Evolutionary conservation across 495 filamentous ascomycete species (phyloP).

Genomic region (Penicillium maclennaniae): DNA sequence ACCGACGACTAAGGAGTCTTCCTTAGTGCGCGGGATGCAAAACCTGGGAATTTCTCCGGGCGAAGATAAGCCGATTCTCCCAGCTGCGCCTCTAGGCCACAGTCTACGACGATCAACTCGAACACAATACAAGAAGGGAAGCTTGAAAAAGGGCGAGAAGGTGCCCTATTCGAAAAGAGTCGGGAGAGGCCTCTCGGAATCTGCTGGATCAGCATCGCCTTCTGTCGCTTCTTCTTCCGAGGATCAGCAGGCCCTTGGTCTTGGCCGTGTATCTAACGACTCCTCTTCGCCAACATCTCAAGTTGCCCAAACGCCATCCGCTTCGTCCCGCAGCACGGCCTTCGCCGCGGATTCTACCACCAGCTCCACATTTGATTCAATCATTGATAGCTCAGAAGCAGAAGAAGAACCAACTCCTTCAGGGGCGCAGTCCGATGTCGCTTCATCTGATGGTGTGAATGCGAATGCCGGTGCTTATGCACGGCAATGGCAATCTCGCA

Average conservation of each 20-base stretch:
- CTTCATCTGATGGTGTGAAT: constrained; percentile 3
- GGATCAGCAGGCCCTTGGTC: constrained; percentile 52
- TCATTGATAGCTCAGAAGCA: constrained; percentile 25
- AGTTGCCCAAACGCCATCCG: constrained; percentile 27
- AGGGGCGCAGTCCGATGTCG: constrained; percentile 4
- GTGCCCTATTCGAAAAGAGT: constrained; percentile 73
- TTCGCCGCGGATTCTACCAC: constrained; percentile 17
- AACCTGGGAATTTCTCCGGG: constrained; percentile 46
- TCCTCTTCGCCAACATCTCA: constrained; percentile 49
- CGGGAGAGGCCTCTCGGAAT: constrained; percentile 52
- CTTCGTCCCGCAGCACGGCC: constrained; percentile 21
- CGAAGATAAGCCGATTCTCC: constrained; percentile 88
- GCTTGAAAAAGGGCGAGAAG: constrained; percentile 73
- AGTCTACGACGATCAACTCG: constrained; percentile 84
- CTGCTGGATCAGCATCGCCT: constrained; percentile 49
- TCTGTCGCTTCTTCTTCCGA: constrained; percentile 31
- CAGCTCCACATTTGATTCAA: constrained; percentile 29
- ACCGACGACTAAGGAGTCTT: constrained; percentile 40
- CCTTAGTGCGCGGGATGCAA: constrained; percentile 34
- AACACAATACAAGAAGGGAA: constrained; percentile 88
- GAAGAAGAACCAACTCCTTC: constrained; percentile 13
- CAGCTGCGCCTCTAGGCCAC: constrained; percentile 64
- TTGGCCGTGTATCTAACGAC: constrained; percentile 73
- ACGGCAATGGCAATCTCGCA: constrained; percentile 42
- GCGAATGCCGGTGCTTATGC: constrained; percentile 25